Conservation (phyloP, 2,329 filamentous ascomycete species). For the Epichloe bromicola region DNA sequence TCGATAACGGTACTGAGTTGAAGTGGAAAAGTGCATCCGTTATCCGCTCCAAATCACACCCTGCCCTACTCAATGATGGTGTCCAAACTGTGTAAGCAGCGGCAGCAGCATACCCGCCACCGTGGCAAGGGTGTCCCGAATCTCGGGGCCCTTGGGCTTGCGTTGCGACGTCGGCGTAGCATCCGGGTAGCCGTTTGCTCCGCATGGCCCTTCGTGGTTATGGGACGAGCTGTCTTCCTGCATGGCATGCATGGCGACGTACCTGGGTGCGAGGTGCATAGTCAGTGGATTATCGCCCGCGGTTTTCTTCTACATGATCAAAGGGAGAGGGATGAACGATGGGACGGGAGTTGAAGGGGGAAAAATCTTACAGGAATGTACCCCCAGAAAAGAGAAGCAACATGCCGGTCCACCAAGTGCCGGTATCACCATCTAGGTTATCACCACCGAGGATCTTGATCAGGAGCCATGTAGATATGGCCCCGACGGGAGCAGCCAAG, state of each 20-base stretch:
- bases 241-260: constrained; percentile 98
- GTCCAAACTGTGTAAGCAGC: constrained; percentile 64
- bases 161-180: constrained; percentile 29
- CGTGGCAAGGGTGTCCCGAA: constrained; percentile 58
- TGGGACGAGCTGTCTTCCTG: constrained; percentile 53
- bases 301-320: background rate
- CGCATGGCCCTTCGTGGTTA: constrained; percentile 36
- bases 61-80: constrained; percentile 34
- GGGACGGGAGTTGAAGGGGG: no score
- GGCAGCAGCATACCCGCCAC: constrained; percentile 68
- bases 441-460: constrained; percentile 60
- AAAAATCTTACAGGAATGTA: constrained; percentile 68
- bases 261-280: constrained; percentile 35
- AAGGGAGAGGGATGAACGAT: background rate
- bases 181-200: constrained; percentile 43
- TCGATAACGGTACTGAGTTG: no score
- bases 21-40: background rate
- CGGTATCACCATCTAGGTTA: constrained; percentile 42
- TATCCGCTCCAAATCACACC: background rate
- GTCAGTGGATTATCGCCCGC: background rate
- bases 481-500: constrained; percentile 76
- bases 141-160: constrained; percentile 42
- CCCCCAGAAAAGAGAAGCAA: constrained; percentile 93
- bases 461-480: constrained; percentile 68
- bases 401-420: constrained; percentile 85